Percentiles rank a stretch among this genome's conserved stretches.
phyloP scores from a whole-genome alignment of 805 yeast species.

The Nakazawaea populi region DNA sequence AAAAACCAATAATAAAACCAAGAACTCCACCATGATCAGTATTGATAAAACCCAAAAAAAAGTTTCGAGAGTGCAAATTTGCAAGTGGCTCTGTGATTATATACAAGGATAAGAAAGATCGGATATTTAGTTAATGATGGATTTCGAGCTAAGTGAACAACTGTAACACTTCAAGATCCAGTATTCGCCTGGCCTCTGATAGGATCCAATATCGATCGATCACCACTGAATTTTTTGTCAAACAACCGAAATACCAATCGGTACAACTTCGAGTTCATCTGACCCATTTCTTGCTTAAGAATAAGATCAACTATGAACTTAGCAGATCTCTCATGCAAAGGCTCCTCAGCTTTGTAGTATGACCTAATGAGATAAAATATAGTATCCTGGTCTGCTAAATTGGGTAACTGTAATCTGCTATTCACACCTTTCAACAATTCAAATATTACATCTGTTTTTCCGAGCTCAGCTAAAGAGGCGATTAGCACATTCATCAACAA shows the following conservation, averaged over 20 bases:
- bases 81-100: too few species aligned
- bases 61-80: too few species aligned
- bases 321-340: neutral
- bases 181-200: neutral
- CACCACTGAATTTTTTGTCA: neutral
- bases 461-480: neutral
- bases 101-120: too few species aligned
- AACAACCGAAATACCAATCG: neutral
- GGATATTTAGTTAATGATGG: too few species aligned
- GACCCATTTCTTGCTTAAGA: neutral
- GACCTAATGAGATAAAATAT: constrained; percentile 4
- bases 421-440: neutral
- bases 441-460: constrained; percentile 1
- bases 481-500: constrained; percentile 1
- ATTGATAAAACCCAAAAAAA: too few species aligned
- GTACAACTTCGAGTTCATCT: neutral
- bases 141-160: too few species aligned
- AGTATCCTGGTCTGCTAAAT: neutral
- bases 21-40: too few species aligned
- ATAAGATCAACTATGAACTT: neutral
- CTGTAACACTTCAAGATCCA: neutral
- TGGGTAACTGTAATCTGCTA: neutral
- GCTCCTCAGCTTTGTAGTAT: neutral
- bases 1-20: too few species aligned
- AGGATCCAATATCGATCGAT: neutral